Base-by-base conservation (phyloP, 2,329 filamentous ascomycete genomes). In the Arthrobotrys sinensis region DNA sequence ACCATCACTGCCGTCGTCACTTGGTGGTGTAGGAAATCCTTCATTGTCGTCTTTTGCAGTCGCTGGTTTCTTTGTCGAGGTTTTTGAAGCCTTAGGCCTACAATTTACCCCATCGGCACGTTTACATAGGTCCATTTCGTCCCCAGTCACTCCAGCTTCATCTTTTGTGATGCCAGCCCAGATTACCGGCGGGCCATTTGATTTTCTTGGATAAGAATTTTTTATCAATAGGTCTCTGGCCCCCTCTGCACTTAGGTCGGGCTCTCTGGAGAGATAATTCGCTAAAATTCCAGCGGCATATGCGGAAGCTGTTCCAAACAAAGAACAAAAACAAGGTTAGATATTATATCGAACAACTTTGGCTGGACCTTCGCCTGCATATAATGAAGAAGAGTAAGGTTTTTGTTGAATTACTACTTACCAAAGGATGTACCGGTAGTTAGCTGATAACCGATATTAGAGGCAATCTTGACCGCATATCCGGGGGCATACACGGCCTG, bases 391-490 rank as follows among this genome's bases (percentile, higher is more conserved):
- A 16, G 5, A 16, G 40, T 10, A 2, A 6, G 36, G 6, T 14
- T 8, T 38, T 2, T 38, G n/a, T 14, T 45, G n/a, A 5, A 16
- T 50, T 12, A 34, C 6, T 10, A 38, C 72, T 69, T 55, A 77
- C 73, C 48, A 21, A 71, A 77, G 8, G 73, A 77, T 16, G 73
- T 71, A 7, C 73, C 73, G 14, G 40, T 40, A 24, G 34, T 55
- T 8, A 77, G 21, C 43, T 77, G 73, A 63, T 71, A 71, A 3
- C 73, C 73, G 53, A 67, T 67, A 32, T 77, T 77, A 8, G 73
- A 77, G 3, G 67, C 60, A 21, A 77, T 71, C 45, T 77, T 71
- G 45, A 77, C 45, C 6, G 40, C 10, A 24, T 64, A 71, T 5
- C 60, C 73, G 40, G 73, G 73, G n/a, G 73, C 73, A 16, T 63